Base-by-base conservation (phyloP, 768 basidiomycete genomes). In the Vararia minispora region DNA sequence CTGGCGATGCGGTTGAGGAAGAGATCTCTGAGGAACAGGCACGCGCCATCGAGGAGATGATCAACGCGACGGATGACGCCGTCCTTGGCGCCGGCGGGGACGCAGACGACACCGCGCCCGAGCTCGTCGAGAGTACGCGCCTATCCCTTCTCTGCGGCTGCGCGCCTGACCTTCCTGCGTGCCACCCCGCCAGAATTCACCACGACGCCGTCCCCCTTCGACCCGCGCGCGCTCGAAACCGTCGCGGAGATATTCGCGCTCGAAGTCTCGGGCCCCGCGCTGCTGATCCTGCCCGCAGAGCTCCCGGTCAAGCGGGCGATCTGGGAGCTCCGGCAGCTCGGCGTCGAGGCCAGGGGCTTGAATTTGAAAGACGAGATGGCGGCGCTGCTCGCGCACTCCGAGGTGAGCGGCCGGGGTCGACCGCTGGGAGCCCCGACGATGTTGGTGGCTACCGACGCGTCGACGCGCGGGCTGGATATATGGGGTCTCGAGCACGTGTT, bases 401-500 rank as follows among this genome's bases (percentile, higher is more conserved):
- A 69, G 49, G n/a, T n/a, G n/a, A n/a, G n/a, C n/a, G n/a, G n/a
- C n/a, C n/a, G n/a, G n/a, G n/a, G n/a, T n/a, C n/a, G n/a, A n/a
- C n/a, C n/a, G n/a, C n/a, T n/a, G n/a, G n/a, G n/a, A n/a, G 68
- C 71, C 49, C 79, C 83, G 17, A 71, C 58, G 17, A 53, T 87
- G 50, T 63, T 88, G 23, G 78, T 88, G 28, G 68, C 71, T 11
- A 85, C 83, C 1, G 59, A 72, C 17, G 79, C 81, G 13, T 76
- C 76, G 14, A 74, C 72, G 25, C 75, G 85, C 33, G 84, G 84
- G 20, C 57, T 88, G 34, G 83, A 88, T 59, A 56, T 87, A 36
- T 77, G 76, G 8, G 68, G 66, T 43, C 61, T 87, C 48, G 71
- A 72, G 33, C 84, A 86, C 52, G 83, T 87, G 14, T 85, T 88